Conservation (phyloP, 73 alveolate genomes). For the Stentor coeruleus region DNA sequence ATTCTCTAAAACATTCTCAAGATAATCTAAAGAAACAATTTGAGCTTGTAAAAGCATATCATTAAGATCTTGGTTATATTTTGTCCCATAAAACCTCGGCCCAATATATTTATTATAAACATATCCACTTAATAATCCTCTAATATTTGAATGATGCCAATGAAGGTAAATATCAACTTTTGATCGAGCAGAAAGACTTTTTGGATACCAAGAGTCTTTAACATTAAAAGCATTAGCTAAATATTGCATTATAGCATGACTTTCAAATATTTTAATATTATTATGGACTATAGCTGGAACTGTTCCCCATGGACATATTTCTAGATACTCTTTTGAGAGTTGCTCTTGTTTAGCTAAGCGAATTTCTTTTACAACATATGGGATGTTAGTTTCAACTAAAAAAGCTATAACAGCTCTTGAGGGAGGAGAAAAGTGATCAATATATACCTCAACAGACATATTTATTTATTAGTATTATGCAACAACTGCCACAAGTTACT, state of each 20-base stretch:
- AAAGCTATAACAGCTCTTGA: conserved; percentile 37
- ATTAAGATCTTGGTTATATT: neutral
- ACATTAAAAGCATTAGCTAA: neutral
- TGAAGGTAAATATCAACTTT: neutral
- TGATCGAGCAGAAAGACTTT: neutral
- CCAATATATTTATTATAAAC: neutral
- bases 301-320: neutral
- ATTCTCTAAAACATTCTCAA: neutral
- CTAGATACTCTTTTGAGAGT: neutral
- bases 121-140: neutral
- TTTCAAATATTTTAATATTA: neutral
- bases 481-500: too few relatives aligned
- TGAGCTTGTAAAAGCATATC: neutral
- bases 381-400: conserved; percentile 39
- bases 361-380: conserved; percentile 27
- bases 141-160: conserved; percentile 10
- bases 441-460: neutral
- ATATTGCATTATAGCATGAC: conserved; percentile 12
- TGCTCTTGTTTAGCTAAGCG: conserved; percentile 45
- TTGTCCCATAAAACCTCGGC: neutral
- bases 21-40: neutral
- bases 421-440: conserved; percentile 24
- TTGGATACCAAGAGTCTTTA: neutral
- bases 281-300: conserved; percentile 12
- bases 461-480: too few relatives aligned